Conservation (phyloP, 2,329 filamentous ascomycete genomes). For the Trichoderma endophyticum region DNA sequence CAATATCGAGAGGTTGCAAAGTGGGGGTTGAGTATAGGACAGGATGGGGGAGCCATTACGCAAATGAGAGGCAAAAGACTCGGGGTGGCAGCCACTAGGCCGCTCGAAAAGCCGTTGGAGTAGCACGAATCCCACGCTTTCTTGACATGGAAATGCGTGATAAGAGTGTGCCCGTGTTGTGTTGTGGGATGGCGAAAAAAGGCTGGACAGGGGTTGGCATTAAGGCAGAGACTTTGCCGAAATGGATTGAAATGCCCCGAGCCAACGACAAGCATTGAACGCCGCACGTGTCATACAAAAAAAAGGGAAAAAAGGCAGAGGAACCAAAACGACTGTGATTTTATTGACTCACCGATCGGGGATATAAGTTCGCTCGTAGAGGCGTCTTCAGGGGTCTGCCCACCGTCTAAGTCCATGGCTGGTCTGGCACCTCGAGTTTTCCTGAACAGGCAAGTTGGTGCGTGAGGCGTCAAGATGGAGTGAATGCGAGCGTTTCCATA, state of each 20-base stretch:
- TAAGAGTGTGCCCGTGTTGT: not conserved
- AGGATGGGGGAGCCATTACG: not conserved
- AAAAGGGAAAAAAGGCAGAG: slow-evolving; percentile 41
- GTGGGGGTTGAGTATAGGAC: not conserved
- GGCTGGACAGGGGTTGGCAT: slow-evolving; percentile 1
- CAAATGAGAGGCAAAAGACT: not conserved
- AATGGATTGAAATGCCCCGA: slow-evolving; percentile 19
- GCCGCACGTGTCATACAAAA: slow-evolving; percentile 46
- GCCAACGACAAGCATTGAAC: slow-evolving; percentile 46
- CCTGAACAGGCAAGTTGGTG: slow-evolving; percentile 17
- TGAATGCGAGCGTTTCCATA: not conserved
- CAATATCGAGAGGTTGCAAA: not conserved
- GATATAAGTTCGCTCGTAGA: slow-evolving; percentile 46
- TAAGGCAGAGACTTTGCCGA: not conserved
- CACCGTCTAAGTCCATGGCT: slow-evolving; percentile 38
- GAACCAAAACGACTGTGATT: slow-evolving; percentile 38
- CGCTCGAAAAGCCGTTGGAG: not conserved
- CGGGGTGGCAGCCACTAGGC: not conserved
- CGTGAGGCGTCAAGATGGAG: slow-evolving; percentile 1
- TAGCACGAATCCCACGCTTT: not conserved
- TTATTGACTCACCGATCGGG: slow-evolving; percentile 53
- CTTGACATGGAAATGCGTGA: not conserved
- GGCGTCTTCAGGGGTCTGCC: slow-evolving; percentile 47
- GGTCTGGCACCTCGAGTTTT: slow-evolving; percentile 1
- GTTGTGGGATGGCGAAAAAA: not conserved